A percentile compares a stretch with the other conserved stretches of the same genome.
Conservation (phyloP, 306 rosid species). For the Sophora flavescens region DNA sequence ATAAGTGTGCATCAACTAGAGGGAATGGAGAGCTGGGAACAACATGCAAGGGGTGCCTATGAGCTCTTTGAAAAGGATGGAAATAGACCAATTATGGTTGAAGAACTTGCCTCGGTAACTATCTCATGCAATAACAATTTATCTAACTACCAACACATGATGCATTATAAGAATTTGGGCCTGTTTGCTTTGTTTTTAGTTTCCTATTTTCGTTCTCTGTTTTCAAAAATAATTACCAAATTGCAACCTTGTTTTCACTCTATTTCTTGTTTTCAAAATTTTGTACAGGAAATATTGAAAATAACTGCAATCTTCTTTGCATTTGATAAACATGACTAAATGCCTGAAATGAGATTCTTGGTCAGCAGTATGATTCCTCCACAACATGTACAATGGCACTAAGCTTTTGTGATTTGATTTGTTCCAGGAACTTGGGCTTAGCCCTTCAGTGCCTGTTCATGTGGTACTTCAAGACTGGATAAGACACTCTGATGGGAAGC, state of each 20-base stretch:
- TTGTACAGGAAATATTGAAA: no score
- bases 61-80: conserved; percentile 91
- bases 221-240: no score
- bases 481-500: conserved; percentile 86
- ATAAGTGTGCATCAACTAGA: conserved; percentile 87
- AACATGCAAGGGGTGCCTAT: conserved; percentile 82
- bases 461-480: conserved; percentile 96
- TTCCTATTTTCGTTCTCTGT: no score
- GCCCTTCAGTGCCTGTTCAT: conserved; percentile 84
- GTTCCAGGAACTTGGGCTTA: conserved; percentile 82
- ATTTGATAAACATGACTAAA: background rate
- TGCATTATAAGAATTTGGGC: conserved; percentile 1
- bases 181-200: no score
- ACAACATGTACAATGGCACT: conserved; percentile 10
- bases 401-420: conserved; percentile 40
- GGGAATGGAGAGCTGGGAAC: conserved; percentile 85
- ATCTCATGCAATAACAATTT: conserved; percentile 21
- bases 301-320: no score
- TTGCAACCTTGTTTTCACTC: no score
- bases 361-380: conserved; percentile 14
- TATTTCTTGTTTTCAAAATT: no score
- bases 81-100: conserved; percentile 86
- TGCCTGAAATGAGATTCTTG: background rate
- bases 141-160: background rate
- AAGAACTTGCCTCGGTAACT: conserved; percentile 88